Base-by-base conservation (phyloP, 768 basidiomycete genomes). In the Hysterangium stoloniferum region DNA sequence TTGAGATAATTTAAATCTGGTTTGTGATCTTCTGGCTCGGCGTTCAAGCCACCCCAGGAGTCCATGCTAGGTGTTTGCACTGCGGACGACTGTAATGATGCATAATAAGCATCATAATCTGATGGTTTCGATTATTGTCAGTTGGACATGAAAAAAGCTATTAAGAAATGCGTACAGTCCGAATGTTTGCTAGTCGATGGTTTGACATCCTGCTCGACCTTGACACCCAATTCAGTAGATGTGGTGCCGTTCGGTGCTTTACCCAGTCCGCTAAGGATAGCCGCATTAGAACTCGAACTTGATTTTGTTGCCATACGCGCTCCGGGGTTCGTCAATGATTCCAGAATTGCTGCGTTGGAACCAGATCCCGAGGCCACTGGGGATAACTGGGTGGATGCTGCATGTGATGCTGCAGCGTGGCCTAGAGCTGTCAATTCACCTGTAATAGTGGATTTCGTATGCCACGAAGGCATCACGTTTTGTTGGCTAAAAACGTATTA, bases 391-490 rank as follows among this genome's bases (percentile, higher is more conserved):
- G 11, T 62, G 60, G 47, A 36, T 48, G 75, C 75, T 22, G 73
- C 66, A 51, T 82, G 69, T n/a, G 77, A 79, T 54, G 64, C 78
- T 62, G 88, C 86, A 58, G 81, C 78, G 52, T 87, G 76, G 17
- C 92, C 91, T 34, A 94, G 72, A 19, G 89, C 85, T 1, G 95
- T 96, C 54, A 92, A 70, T 57, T 94, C 86, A 7, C 93, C 92
- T 3, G 91, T 84, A 54, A 99, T 91, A 2, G 96, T 99, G 62
- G 91, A 94, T 66, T 90, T 87, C 58, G 93, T 76, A 70, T 96
- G 90, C 96, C 96, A 99, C 11, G 86, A 74, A 1, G 96, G 96
- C 38, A 99, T 71, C 0, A 82, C 79, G 62, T 98, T 97, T 69
- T 98, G 93, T 62, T 84, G 79, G 52, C 71, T 69, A 54, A 25